Evolutionary conservation across 768 basidiomycete genomes (phyloP).

Genomic region (Chalciporus chontae): DNA sequence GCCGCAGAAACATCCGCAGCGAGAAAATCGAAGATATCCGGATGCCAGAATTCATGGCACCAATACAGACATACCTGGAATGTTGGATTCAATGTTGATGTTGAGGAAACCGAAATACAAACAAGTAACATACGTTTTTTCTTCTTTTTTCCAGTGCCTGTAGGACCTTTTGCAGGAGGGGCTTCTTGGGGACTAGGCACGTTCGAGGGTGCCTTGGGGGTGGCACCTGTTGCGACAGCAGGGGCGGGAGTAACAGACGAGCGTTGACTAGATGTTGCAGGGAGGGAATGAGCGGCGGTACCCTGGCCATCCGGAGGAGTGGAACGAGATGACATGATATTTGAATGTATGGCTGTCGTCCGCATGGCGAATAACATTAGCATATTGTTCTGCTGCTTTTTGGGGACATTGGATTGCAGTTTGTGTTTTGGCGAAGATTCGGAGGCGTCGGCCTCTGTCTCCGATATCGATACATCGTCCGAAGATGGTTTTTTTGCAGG

Average conservation of each 20-base stretch:
- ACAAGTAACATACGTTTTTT: conserved; percentile 56
- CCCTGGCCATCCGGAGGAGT: conserved; percentile 29
- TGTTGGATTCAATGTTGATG: conserved; percentile 3
- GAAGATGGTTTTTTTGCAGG: conserved; percentile 37
- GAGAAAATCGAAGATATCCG: not conserved
- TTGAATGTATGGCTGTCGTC: conserved; percentile 70
- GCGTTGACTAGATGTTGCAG: conserved; percentile 23
- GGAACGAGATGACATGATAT: conserved; percentile 43
- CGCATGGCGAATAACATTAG: conserved; percentile 77
- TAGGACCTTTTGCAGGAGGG: conserved; percentile 40
- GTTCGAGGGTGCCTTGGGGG: conserved; percentile 31
- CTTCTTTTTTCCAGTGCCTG: conserved; percentile 66
- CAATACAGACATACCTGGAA: conserved; percentile 25
- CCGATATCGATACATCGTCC: conserved; percentile 26
- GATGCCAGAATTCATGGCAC: conserved; percentile 12
- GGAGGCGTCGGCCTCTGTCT: conserved; percentile 17
- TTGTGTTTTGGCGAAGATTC: conserved; percentile 22
- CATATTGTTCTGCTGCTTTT: conserved; percentile 63
- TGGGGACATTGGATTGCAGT: conserved; percentile 32
- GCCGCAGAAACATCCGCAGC: not conserved
- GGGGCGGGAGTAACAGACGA: conserved; percentile 39
- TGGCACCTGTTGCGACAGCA: conserved; percentile 20
- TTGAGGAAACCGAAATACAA: not conserved
- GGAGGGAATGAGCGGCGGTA: conserved; percentile 24
- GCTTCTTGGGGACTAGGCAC: conserved; percentile 45